Conservation (phyloP, 345 rosid genomes). For the Kandelia obovata region DNA sequence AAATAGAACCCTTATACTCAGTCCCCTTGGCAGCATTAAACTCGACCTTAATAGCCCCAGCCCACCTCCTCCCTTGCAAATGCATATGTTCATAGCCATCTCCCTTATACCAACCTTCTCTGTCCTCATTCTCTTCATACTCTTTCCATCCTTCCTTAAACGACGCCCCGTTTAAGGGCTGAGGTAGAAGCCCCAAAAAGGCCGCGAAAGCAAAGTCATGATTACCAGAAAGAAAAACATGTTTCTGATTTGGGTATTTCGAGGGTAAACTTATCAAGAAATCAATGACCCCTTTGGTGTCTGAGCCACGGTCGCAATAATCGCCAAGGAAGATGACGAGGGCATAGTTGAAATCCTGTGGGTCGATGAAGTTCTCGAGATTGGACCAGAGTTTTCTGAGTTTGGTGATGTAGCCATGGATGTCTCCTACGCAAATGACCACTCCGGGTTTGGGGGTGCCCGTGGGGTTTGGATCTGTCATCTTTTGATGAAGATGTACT, state of each 20-base stretch:
- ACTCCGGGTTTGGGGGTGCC: conserved; percentile 35
- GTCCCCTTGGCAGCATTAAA: conserved; percentile 45
- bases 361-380: conserved; percentile 44
- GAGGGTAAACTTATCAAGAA: conserved; percentile 51
- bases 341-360: conserved; percentile 50
- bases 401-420: conserved; percentile 65
- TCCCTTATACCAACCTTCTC: conserved; percentile 77
- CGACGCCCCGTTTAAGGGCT: conserved; percentile 42
- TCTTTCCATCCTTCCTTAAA: conserved; percentile 61
- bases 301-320: conserved; percentile 85
- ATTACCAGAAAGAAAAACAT: conserved; percentile 65
- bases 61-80: conserved; percentile 77
- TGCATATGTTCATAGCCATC: conserved; percentile 65
- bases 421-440: conserved; percentile 70
- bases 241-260: conserved; percentile 52
- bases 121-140: conserved; percentile 49
- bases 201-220: conserved; percentile 78
- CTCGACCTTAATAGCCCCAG: conserved; percentile 44
- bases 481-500: not conserved
- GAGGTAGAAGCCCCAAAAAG: conserved; percentile 52
- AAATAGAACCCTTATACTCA: conserved; percentile 59
- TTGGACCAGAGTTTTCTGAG: conserved; percentile 70
- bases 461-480: conserved; percentile 1
- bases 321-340: conserved; percentile 80
- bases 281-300: conserved; percentile 56